Evolutionary conservation across 257 asterid genomes (phyloP).

Genomic region (Gentiana straminea): DNA sequence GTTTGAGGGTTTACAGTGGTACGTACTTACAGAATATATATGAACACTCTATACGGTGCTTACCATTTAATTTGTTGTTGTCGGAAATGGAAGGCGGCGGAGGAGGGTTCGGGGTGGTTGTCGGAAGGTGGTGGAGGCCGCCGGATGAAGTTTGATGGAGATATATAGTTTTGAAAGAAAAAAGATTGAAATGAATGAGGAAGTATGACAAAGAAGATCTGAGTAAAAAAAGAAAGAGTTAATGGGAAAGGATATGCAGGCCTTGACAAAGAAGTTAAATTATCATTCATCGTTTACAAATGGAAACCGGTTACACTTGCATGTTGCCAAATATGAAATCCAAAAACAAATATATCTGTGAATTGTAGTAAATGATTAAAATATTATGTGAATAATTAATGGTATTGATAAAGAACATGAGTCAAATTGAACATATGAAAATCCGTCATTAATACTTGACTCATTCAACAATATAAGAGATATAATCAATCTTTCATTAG

Average conservation of each 20-base stretch:
- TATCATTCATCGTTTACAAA: not conserved
- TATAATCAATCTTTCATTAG: too few species aligned
- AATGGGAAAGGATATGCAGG: constrained; percentile 5
- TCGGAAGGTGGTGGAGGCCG: not conserved
- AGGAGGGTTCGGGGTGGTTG: not conserved
- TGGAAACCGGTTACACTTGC: constrained; percentile 1
- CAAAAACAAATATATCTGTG: not conserved
- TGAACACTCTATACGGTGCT: not conserved
- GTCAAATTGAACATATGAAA: too few species aligned
- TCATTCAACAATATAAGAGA: too few species aligned
- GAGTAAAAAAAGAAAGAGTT: not conserved
- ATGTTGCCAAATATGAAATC: constrained; percentile 4
- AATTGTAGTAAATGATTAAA: not conserved
- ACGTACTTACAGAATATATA: too few species aligned
- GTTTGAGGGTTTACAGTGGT: too few species aligned
- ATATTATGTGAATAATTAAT: not conserved
- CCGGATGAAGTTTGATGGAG: not conserved
- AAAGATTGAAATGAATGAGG: too few species aligned
- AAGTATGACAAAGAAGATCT: too few species aligned
- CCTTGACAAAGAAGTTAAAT: not conserved
- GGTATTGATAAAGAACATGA: too few species aligned
- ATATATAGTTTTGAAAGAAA: not conserved
- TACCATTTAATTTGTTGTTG: not conserved
- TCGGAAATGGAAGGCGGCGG: not conserved
- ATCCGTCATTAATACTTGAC: too few species aligned